Evolutionary conservation across 2,329 filamentous ascomycete genomes (phyloP), one percentile per base, ranked within the genome.

Genomic region (Hansfordia pulvinata): DNA sequence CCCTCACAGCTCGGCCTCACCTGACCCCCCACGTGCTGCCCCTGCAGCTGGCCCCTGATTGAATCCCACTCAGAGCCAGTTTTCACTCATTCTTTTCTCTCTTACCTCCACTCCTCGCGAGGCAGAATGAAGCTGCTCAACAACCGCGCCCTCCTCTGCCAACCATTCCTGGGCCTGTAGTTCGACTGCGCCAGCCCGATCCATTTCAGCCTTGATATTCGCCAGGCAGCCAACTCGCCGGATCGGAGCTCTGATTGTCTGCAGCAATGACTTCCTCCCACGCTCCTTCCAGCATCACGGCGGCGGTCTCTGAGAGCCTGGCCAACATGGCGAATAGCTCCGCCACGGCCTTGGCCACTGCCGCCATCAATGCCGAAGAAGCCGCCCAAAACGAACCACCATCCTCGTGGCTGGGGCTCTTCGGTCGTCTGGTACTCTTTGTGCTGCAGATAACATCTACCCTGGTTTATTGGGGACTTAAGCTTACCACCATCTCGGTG

Each of bases 401-500:
- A 3, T 56, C 53, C 10, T 63, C 68, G 22, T 76, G 69, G 69
- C 54, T 76, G 23, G 66, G 69, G 13, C 46, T 69, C 27, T 49
- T 75, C 29, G 69, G 62, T 12, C 59, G 60, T 45, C 41, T 72
- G 35, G 54, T 70, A n/a, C 48, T 74, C 32, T 58, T 56, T 35
- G 43, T 66, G 20, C 50, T 77, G 30, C 69, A 70, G 28, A 43
- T 70, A 20, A 48, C 69, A 21, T 69, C 72, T 11, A 64, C 60
- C 12, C 52, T 75, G 17, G 44, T 77, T 21, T 92, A 90, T 56
- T 93, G 81, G 76, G 54, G 76, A 29, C 72, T 93, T 39, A 83
- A 80, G 34, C 80, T 93, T 44, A 69, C 76, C 11, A 93, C 88
- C 15, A 85, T 96, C 39, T 92, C 83, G 10, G 52, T 94, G 32